Evolutionary conservation across 2,329 filamentous ascomycete species (phyloP), one percentile per base, ranked within the genome.

Genomic region (Colletotrichum sp.): DNA sequence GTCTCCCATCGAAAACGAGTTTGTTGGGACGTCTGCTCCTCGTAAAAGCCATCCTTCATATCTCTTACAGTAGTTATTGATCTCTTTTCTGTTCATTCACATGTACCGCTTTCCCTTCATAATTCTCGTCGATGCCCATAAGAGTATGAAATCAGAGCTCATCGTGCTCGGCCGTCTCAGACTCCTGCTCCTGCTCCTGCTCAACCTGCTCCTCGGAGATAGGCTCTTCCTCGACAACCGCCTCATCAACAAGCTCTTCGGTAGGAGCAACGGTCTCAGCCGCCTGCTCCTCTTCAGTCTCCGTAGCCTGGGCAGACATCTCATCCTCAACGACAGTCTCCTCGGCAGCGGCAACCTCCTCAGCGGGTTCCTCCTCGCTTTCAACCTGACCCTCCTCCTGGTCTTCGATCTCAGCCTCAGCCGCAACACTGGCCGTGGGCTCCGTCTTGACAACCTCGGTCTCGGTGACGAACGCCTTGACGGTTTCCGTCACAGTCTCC

Each of bases 401-500:
- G 3, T 57, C 63, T 6, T 64, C 43, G 3, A 11, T 69, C 15
- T 66, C 54, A 16, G n/a, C 13, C 27, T 68, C 64, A 18, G 70
- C 29, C 2, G 13, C 55, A 6, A 47, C 70, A 8, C 64, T 61
- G 4, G 58, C 18, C 11, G 72, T 73, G 8, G 72, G 43, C 33
- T 66, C 64, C 2, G 55, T 24, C 51, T 47, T 61, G 16, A 76
- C 67, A 34, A 73, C 70, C 57, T 78, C 75, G 2, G 79, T 84
- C 72, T 84, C 81, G 0, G 76, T 78, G 9, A 76, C 75, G 9
- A 76, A 67, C 29, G 66, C 73, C 66, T 75, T 75, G 65, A 73
- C 67, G 5, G 75, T 75, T 76, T 81, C 73, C 2, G 81, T 82
- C n/a, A 82, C 77, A 3, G 80, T 83, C 74, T 84, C 81, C 12